Percentiles rank a stretch among this genome's conserved stretches.
Evolutionary conservation across 352 stramenopile genomes (phyloP).

Genomic region (Globisporangium canariense): DNA sequence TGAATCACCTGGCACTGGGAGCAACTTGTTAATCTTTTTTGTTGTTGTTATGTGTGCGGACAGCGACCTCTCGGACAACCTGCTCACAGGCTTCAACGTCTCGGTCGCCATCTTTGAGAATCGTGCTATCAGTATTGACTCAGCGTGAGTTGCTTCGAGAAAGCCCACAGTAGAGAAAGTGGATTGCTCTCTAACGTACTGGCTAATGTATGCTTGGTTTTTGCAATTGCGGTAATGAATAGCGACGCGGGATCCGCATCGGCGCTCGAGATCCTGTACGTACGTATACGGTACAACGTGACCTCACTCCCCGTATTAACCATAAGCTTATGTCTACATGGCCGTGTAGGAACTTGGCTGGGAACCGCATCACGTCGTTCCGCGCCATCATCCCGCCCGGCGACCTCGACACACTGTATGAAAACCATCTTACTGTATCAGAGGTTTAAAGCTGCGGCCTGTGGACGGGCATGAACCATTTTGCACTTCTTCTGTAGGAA

Average conservation of each 20-base stretch:
- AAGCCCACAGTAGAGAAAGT: not conserved
- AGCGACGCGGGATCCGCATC: not conserved
- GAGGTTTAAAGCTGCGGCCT: not conserved
- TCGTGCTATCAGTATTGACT: not conserved
- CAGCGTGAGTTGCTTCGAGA: not conserved
- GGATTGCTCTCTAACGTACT: not conserved
- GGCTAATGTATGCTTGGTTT: too few relatives aligned
- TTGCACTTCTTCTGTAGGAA: not conserved
- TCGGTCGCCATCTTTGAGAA: not conserved
- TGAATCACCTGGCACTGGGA: too few relatives aligned
- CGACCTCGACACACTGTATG: conserved; percentile 6
- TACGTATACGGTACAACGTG: not conserved
- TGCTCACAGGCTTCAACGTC: conserved; percentile 15
- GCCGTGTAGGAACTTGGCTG: conserved; percentile 8
- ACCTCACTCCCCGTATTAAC: not conserved
- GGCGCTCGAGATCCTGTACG: conserved; percentile 7
- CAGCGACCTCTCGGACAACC: conserved; percentile 17
- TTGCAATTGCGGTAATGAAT: too few relatives aligned
- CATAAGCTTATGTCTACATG: not conserved
- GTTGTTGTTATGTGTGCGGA: not conserved
- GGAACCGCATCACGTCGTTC: conserved; percentile 16
- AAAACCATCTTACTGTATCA: too few relatives aligned
- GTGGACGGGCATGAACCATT: too few relatives aligned
- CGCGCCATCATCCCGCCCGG: conserved; percentile 4
- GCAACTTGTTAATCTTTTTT: not conserved